Percentiles rank a stretch among this genome's conserved stretches.
Evolutionary conservation across 192 early-diverging fungal species (phyloP).

Genomic region (Coemansia umbellata): DNA sequence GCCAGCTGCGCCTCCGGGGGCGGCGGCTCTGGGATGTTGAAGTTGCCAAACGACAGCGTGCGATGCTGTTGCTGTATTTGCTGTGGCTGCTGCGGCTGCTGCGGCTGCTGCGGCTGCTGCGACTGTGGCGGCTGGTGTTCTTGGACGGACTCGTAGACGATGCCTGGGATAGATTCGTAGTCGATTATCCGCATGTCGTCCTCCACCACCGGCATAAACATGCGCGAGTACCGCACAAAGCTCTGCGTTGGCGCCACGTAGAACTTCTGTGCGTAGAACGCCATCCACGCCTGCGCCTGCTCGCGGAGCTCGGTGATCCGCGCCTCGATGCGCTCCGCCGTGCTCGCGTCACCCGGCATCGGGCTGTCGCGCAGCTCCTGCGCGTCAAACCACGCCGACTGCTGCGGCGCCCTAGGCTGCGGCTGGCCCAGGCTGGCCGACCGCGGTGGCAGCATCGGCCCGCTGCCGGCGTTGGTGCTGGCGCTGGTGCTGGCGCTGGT

Average conservation of each 20-base stretch:
- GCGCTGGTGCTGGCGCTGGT: neutral
- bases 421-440: neutral
- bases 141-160: neutral
- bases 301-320: constrained; percentile 20
- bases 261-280: constrained; percentile 48
- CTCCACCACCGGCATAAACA: constrained; percentile 38
- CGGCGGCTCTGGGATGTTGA: constrained; percentile 45
- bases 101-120: constrained; percentile 4
- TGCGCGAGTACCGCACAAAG: constrained; percentile 25
- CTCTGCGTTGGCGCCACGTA: constrained; percentile 45
- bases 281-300: constrained; percentile 49
- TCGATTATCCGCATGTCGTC: constrained; percentile 41
- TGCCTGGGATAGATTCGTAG: constrained; percentile 27
- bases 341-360: neutral
- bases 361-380: constrained; percentile 11
- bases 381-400: neutral
- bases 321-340: constrained; percentile 22
- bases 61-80: constrained; percentile 4
- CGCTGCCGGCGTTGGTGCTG: too few species aligned
- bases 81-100: constrained; percentile 6
- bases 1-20: constrained; percentile 44
- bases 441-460: neutral
- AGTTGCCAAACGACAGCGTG: constrained; percentile 12
- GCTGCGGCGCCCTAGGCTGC: neutral
- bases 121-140: neutral